Evolutionary conservation across 23 red algal genomes (phyloP).

Genomic region (Chondrus crispus): DNA sequence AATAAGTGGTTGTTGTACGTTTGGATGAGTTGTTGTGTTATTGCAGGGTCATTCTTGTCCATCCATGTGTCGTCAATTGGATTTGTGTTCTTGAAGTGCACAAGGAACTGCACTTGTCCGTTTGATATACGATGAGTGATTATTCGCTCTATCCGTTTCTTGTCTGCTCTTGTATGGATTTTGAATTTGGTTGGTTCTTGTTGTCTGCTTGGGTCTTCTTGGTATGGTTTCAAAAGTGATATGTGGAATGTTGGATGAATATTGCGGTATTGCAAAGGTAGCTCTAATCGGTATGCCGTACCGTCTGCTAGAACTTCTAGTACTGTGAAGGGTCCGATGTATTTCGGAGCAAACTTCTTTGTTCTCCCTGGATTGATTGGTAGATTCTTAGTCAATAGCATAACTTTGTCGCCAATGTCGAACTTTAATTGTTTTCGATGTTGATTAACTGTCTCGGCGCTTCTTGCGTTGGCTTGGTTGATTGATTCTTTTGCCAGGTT

Average conservation of each 20-base stretch:
- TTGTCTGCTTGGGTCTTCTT: no score
- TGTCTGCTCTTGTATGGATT: no score
- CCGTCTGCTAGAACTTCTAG: not conserved
- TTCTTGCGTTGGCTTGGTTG: not conserved
- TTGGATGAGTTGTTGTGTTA: no score
- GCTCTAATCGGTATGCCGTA: not conserved
- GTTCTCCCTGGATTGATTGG: not conserved
- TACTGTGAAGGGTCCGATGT: not conserved
- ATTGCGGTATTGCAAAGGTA: not conserved
- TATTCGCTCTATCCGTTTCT: no score
- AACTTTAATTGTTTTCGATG: not conserved
- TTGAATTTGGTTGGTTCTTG: no score
- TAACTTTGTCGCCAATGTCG: not conserved
- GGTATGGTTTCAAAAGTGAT: constrained; percentile 1
- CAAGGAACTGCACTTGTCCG: no score
- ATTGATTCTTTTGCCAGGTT: not conserved
- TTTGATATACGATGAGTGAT: no score
- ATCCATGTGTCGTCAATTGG: no score
- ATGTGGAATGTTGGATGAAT: not conserved
- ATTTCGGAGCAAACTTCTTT: constrained; percentile 8
- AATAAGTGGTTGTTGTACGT: no score
- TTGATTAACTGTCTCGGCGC: not conserved
- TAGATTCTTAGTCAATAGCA: not conserved
- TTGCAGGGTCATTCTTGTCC: no score
- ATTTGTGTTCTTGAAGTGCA: no score